These are phyloP conservation scores for Hypsizygus ulmarius DNA, from an alignment of 1,284 basidiomycete species.

Conservation along the genomic window DNA sequence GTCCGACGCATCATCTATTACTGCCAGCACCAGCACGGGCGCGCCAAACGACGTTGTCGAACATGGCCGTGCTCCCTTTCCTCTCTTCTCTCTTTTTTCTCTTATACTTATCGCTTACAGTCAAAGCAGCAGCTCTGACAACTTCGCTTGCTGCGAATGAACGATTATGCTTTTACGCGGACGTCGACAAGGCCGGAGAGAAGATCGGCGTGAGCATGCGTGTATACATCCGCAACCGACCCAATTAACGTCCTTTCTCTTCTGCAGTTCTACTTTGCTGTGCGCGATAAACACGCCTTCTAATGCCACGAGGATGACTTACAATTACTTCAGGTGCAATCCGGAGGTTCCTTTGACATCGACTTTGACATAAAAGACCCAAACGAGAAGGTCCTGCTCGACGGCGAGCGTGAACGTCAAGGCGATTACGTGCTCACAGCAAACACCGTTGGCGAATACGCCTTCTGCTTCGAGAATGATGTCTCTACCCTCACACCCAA, in stretches of 20 bases:
- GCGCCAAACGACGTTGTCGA: neutral
- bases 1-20: slow-evolving; percentile 16
- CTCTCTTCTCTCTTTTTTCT: slow-evolving; percentile 29
- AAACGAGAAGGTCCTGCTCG: slow-evolving; percentile 80
- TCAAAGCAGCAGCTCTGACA: slow-evolving; percentile 73
- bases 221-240: slow-evolving; percentile 7
- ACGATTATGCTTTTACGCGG: slow-evolving; percentile 91
- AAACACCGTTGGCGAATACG: slow-evolving; percentile 91
- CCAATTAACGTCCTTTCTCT: slow-evolving; percentile 9
- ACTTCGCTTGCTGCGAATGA: slow-evolving; percentile 86
- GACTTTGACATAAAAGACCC: slow-evolving; percentile 95
- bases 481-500: slow-evolving; percentile 89
- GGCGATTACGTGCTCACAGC: slow-evolving; percentile 98
- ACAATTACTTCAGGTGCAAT: slow-evolving; percentile 71
- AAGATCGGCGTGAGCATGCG: slow-evolving; percentile 75
- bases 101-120: slow-evolving; percentile 28
- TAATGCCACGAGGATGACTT: slow-evolving; percentile 5
- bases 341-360: slow-evolving; percentile 95
- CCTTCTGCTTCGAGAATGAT: slow-evolving; percentile 99
- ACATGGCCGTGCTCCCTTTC: slow-evolving; percentile 10
- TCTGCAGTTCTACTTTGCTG: slow-evolving; percentile 43
- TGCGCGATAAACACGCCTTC: slow-evolving; percentile 24
- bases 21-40: slow-evolving; percentile 10
- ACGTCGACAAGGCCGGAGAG: slow-evolving; percentile 92
- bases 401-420: slow-evolving; percentile 86